phyloP scores from a whole-genome alignment of 163 green algal genomes.

The Volvox carteri region DNA sequence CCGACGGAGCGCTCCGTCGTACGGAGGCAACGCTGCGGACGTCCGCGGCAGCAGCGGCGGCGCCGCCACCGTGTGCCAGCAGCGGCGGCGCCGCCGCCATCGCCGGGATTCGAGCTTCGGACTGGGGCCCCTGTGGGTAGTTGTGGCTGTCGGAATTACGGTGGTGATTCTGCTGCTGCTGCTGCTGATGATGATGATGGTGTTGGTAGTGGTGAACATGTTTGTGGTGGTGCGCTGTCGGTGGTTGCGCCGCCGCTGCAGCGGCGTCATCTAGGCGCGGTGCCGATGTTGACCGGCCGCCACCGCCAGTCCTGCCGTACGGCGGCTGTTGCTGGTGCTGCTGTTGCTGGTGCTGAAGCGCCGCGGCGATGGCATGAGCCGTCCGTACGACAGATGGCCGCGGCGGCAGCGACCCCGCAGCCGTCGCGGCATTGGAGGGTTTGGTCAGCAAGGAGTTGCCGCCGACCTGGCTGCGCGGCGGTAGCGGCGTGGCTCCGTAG shows the following conservation, averaged over 20 bases:
- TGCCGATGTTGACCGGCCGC: not conserved
- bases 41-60: not conserved
- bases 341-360: slow-evolving; percentile 9
- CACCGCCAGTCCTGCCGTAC: not conserved
- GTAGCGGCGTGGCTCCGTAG: slow-evolving; percentile 1
- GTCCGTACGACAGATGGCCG: slow-evolving; percentile 11
- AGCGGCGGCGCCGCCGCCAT: slow-evolving; percentile 14
- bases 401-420: slow-evolving; percentile 23
- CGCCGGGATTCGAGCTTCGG: slow-evolving; percentile 18
- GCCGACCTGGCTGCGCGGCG: slow-evolving; percentile 6
- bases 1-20: not conserved
- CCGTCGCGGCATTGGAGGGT: not conserved
- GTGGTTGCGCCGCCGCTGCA: too few species aligned
- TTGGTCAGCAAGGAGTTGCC: not conserved
- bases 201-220: not conserved
- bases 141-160: not conserved
- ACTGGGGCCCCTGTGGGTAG: not conserved
- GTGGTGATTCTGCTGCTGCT: not conserved
- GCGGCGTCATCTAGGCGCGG: not conserved
- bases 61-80: not conserved
- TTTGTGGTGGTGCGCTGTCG: not conserved
- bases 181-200: not conserved
- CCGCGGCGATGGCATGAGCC: not conserved
- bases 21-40: not conserved
- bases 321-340: not conserved